Percentiles rank a stretch among this genome's conserved stretches.
Evolutionary conservation across 805 yeast species (phyloP).

Genomic region (Yarrowia osloensis): DNA sequence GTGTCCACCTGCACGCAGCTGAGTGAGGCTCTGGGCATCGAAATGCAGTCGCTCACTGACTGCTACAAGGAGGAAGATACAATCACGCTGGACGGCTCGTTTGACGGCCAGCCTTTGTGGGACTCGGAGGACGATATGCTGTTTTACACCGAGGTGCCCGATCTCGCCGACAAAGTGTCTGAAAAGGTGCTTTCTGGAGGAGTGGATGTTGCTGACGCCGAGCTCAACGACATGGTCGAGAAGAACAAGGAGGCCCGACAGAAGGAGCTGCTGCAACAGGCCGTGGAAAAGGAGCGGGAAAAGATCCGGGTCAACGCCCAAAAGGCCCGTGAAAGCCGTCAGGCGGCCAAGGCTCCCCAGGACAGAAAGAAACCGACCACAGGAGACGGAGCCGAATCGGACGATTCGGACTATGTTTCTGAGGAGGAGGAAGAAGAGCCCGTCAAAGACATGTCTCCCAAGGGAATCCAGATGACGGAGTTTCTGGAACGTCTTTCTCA

Average conservation of each 20-base stretch:
- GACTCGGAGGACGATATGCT: conserved; percentile 62
- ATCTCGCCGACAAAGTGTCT: conserved; percentile 47
- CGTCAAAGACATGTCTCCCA: conserved; percentile 37
- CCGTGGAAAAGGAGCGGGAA: conserved; percentile 30
- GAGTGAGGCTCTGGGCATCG: conserved; percentile 47
- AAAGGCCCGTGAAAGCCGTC: conserved; percentile 30
- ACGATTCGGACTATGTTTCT: conserved; percentile 44
- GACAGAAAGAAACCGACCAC: conserved; percentile 34
- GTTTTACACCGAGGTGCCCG: conserved; percentile 72
- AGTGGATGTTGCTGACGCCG: conserved; percentile 32
- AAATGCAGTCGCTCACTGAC: conserved; percentile 43
- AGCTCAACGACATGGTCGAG: conserved; percentile 38
- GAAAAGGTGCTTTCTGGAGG: conserved; percentile 18
- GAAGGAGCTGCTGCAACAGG: conserved; percentile 30
- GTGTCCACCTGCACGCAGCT: conserved; percentile 48
- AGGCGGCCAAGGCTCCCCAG: conserved; percentile 40
- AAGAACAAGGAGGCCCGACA: conserved; percentile 27
- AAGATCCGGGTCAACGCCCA: conserved; percentile 36
- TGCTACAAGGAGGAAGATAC: conserved; percentile 39
- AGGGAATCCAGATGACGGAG: conserved; percentile 28
- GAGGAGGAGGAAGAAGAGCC: conserved; percentile 47
- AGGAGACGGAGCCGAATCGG: conserved; percentile 47
- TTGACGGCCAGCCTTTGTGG: conserved; percentile 50
- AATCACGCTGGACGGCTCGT: conserved; percentile 33
- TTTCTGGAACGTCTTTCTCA: conserved; percentile 33